These are phyloP conservation scores for Strobilomyces echinocephalus DNA, from an alignment of 768 basidiomycete genomes.

Conservation along the genomic window DNA sequence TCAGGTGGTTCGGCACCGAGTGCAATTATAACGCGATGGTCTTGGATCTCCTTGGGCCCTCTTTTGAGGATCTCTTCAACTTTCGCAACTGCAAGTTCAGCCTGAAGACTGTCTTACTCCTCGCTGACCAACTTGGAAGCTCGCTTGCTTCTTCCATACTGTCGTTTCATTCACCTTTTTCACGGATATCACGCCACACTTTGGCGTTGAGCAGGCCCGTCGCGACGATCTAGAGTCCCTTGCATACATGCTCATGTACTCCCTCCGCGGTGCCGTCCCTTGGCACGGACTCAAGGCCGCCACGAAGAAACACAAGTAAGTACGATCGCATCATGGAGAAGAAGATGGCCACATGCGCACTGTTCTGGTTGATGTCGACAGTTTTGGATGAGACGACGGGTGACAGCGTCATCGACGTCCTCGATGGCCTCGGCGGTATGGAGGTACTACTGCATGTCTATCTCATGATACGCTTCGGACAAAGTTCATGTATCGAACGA, in stretches of 20 bases:
- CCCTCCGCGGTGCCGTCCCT: conserved; percentile 94
- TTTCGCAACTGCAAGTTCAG: conserved; percentile 97
- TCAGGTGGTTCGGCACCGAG: conserved; percentile 91
- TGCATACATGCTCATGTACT: conserved; percentile 99
- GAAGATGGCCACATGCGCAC: conserved; percentile 88
- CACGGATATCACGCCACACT: conserved; percentile 90
- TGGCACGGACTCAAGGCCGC: conserved; percentile 99
- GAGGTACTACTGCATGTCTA: too few relatives aligned
- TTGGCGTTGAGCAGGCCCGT: conserved; percentile 97
- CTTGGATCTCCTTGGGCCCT: conserved; percentile 90
- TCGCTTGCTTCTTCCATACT: fast-evolving
- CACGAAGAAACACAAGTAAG: conserved; percentile 99
- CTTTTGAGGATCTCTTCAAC: conserved; percentile 88
- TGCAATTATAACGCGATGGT: conserved; percentile 99
- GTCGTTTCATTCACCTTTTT: conserved; percentile 40
- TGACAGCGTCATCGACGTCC: too few relatives aligned
- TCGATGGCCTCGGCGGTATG: too few relatives aligned
- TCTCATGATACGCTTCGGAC: too few relatives aligned
- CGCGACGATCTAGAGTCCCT: conserved; percentile 98
- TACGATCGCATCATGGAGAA: conserved; percentile 99
- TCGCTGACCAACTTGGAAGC: conserved; percentile 89
- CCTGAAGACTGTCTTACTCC: conserved; percentile 92
- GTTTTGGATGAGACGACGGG: too few relatives aligned
- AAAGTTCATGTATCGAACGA: too few relatives aligned
- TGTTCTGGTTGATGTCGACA: too few relatives aligned